Evolutionary conservation across 805 yeast species (phyloP).

Genomic region (Saturnispora dispora): DNA sequence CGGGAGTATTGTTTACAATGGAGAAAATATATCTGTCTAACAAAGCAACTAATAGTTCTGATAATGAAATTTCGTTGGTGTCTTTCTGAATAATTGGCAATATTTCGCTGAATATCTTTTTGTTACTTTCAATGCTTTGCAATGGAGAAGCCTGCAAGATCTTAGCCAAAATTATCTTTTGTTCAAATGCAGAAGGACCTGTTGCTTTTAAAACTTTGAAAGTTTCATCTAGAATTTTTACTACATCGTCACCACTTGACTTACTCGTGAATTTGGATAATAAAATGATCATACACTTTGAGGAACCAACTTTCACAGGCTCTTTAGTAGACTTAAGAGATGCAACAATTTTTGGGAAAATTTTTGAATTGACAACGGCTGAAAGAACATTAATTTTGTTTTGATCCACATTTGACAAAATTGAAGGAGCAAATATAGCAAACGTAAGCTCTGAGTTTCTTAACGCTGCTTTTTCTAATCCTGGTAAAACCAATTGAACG

Average conservation of each 20-base stretch:
- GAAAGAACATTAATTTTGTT: conserved; percentile 34
- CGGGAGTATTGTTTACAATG: conserved; percentile 16
- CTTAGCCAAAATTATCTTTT: conserved; percentile 44
- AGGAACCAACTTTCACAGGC: conserved; percentile 44
- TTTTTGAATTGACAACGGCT: conserved; percentile 31
- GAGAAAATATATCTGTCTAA: conserved; percentile 34
- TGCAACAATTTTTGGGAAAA: conserved; percentile 42
- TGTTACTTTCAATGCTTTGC: neutral
- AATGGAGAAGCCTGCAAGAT: conserved; percentile 31
- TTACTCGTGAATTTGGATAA: conserved; percentile 11
- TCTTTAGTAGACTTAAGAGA: conserved; percentile 66
- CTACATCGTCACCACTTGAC: conserved; percentile 22
- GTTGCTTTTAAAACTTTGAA: conserved; percentile 47
- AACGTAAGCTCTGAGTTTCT: conserved; percentile 72
- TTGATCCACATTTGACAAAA: conserved; percentile 31
- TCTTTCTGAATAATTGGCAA: conserved; percentile 58
- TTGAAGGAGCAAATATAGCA: conserved; percentile 40
- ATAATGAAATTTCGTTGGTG: conserved; percentile 58
- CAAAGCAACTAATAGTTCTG: conserved; percentile 40
- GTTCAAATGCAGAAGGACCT: conserved; percentile 53
- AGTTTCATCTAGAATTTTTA: conserved; percentile 41
- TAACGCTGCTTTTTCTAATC: conserved; percentile 62
- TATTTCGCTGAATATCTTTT: conserved; percentile 35
- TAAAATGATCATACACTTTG: conserved; percentile 27
- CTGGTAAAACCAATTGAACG: conserved; percentile 31